Base-by-base conservation (phyloP, 805 yeast species). In the Saccharomycodes ludwigii region DNA sequence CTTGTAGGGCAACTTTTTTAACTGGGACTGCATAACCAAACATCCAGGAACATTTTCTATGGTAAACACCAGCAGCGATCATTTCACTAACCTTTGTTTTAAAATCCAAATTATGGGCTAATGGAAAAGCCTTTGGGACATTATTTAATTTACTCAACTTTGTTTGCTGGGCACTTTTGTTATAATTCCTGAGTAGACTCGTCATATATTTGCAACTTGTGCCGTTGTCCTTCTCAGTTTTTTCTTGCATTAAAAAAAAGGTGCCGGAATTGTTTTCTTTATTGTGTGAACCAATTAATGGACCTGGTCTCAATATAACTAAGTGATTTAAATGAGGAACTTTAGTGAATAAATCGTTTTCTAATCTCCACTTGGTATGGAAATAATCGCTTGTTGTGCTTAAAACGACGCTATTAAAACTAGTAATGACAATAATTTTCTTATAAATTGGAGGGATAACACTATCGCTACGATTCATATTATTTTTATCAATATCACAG, bases 291-390 rank as follows among this genome's bases (percentile, higher is more conserved):
- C 59, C 61, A 14, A 46, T 32, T 4, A 48, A 19, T 16, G 54
- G 51, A n/a, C 54, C 54, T 8, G 54, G 54, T 34, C 49, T 37
- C 12, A 49, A 22, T 3, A 49, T 33, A 4, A 39, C 19, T 10
- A 46, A 23, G 13, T 40, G 39, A 10, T 34, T 30, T 21, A 43
- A 28, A 37, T 24, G 29, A 15, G 22, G 39, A 18, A 12, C 27
- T 26, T 22, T 33, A 31, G 23, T 34, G 27, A 24, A 23, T 21
- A 46, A 29, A 25, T 36, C 46, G 4, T 37, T 29, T 34, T 49
- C 54, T 17, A 49, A 20, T 17, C 31, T 36, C 14, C 33, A 24
- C 35, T 48, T 48, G 3, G 39, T 32, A n/a, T 24, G 31, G 27
- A 48, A 44, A 24, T 47, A 48, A 3, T 40, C 40, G 20, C 41